Evolutionary conservation across 371 early-diverging fungal species (phyloP), one percentile per base, ranked within the genome.

Genomic region (Mortierella polycephala): DNA sequence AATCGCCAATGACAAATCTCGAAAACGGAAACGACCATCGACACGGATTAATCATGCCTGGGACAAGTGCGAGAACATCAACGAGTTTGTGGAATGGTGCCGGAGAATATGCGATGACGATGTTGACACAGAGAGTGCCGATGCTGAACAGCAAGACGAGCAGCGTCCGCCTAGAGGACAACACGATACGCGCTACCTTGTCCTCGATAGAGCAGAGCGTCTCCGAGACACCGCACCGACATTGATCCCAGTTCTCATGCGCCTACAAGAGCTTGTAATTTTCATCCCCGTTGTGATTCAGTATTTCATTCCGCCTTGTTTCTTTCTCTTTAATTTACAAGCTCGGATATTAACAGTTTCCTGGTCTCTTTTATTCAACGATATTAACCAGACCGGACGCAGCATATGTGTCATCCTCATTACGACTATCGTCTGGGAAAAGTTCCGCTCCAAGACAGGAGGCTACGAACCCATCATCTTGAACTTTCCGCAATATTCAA

Each of bases 161-260:
- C 21, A 21, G 47, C 12, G 30, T 20, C 53, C 51, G 46, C 12
- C 45, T 16, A 46, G 44, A 12, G 23, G 57, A 14, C 58, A 42
- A 6, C 64, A 71, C 1, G 75, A 75, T 14, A 76, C 77, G 1
- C 70, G 73, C 0, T 71, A 76, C 62, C 39, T 89, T 88, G 84
- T 95, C 0, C 81, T 96, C 10, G 97, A 97, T 74, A 85, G 92
- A 42, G 95, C 95, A 0, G 96, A 97, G 66, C 70, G 92, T 21
- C 81, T 97, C 44, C 87, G 95, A 23, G 91, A 92, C 57, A 87
- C 92, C 57, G 85, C 89, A 7, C 81, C 91, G 6, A 86, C 86
- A 41, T 74, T 95, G 14, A 68, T 96, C 20, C 86, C 93, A 5
- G 85, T 87, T 18, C 70, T 97, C 7, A 59, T 95, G 72, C 85